A percentile compares a stretch with the other conserved stretches of the same genome.
Evolutionary conservation across 768 basidiomycete genomes (phyloP).

Genomic region (Trametes gibbosa): DNA sequence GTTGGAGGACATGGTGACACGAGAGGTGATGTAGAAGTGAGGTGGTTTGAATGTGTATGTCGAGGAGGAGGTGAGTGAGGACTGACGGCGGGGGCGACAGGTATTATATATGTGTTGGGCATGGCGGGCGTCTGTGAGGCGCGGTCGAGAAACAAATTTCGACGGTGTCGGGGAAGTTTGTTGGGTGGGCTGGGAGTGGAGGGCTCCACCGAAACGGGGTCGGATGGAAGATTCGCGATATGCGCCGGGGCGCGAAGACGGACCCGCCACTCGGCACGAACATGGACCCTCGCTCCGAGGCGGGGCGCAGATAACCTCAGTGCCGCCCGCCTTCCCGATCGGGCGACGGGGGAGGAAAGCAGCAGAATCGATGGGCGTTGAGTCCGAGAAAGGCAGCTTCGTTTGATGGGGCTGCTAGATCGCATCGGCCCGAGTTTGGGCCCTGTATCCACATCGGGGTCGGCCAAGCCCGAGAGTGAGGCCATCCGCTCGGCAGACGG

Average conservation of each 20-base stretch:
- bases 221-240: conserved; percentile 12
- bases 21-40: neutral
- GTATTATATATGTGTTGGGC: conserved; percentile 1
- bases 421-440: conserved; percentile 15
- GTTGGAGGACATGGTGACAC: conserved; percentile 22
- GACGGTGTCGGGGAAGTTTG: neutral
- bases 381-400: conserved; percentile 10
- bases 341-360: neutral
- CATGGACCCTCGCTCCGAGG: neutral
- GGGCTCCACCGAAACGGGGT: neutral
- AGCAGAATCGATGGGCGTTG: conserved; percentile 19
- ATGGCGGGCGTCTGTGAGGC: conserved; percentile 9
- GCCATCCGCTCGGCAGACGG: conserved; percentile 6
- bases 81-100: neutral
- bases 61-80: conserved; percentile 7
- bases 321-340: neutral
- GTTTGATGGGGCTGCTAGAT: conserved; percentile 12
- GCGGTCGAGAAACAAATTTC: conserved; percentile 9
- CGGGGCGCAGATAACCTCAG: conserved; percentile 3
- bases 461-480: conserved; percentile 1
- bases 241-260: conserved; percentile 1
- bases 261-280: conserved; percentile 10
- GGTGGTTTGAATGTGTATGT: neutral
- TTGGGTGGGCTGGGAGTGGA: neutral
- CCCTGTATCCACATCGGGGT: conserved; percentile 12